These are phyloP conservation scores for Austroboletus rostrupii DNA, from an alignment of 1,284 basidiomycete genomes.

Conservation along the genomic window DNA sequence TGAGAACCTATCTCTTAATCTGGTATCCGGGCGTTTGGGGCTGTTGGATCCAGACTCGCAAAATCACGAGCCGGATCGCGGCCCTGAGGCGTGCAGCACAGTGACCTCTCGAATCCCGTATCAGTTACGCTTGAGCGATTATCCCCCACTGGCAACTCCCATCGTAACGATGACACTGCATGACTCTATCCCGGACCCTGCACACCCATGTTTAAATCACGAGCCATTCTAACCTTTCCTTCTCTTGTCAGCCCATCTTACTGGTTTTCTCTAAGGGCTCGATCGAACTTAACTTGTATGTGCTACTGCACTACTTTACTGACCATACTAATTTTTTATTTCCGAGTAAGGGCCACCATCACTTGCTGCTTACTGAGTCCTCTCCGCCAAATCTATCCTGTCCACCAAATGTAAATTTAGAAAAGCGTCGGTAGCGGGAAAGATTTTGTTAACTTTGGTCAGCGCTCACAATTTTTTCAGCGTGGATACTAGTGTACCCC, in stretches of 20 bases:
- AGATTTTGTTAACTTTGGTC: neutral
- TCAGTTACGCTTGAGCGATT: neutral
- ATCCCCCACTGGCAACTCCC: conserved; percentile 3
- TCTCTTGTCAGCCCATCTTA: too few relatives aligned
- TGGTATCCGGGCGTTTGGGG: neutral
- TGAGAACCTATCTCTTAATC: conserved; percentile 6
- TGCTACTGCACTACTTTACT: too few relatives aligned
- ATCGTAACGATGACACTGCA: conserved; percentile 14
- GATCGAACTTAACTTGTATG: too few relatives aligned
- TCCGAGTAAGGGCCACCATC: conserved; percentile 1
- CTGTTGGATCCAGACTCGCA: conserved; percentile 1
- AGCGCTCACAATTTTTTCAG: too few relatives aligned
- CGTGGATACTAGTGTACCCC: too few relatives aligned
- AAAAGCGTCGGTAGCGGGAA: conserved; percentile 13
- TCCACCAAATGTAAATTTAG: neutral
- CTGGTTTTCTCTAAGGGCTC: too few relatives aligned
- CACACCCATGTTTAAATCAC: too few relatives aligned
- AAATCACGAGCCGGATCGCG: conserved; percentile 16
- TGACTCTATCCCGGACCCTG: too few relatives aligned
- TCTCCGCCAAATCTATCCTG: neutral
- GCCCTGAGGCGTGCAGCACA: conserved; percentile 3
- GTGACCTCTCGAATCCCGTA: neutral
- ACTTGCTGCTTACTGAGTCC: neutral
- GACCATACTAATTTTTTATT: neutral
- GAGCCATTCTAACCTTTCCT: too few relatives aligned